Evolutionary conservation across 768 basidiomycete genomes (phyloP).

Genomic region (Psilocybe azurescens): DNA sequence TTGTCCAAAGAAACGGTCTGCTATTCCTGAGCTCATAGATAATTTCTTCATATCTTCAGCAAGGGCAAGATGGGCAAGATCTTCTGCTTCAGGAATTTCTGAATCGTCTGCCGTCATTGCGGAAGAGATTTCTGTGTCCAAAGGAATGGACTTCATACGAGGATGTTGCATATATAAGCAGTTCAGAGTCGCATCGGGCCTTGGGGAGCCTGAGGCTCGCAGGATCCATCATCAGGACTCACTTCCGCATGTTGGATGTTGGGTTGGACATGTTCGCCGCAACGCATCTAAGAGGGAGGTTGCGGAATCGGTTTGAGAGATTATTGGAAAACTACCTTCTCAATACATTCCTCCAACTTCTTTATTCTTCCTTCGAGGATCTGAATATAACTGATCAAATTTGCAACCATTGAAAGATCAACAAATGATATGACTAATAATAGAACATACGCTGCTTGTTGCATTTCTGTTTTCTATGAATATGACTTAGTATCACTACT

Average conservation of each 20-base stretch:
- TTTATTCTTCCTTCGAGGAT: constrained; percentile 34
- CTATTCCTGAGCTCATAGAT: constrained; percentile 30
- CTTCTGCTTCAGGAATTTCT: constrained; percentile 31
- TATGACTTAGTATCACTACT: background rate
- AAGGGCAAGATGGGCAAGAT: constrained; percentile 36
- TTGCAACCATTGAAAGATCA: background rate
- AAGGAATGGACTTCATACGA: constrained; percentile 14
- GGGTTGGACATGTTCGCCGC: background rate
- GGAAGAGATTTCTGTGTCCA: constrained; percentile 12
- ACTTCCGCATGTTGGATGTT: no score
- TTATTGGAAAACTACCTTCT: constrained; percentile 27
- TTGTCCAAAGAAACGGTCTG: constrained; percentile 46
- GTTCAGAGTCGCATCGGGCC: background rate
- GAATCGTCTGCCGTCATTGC: constrained; percentile 16
- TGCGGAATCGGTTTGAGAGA: constrained; percentile 18
- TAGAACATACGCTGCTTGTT: constrained; percentile 34
- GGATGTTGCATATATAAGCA: constrained; percentile 21
- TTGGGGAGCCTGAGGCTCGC: background rate
- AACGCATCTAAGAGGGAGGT: background rate
- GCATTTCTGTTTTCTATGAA: constrained; percentile 35
- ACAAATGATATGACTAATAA: background rate
- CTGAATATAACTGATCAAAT: constrained; percentile 31
- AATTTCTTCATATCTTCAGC: constrained; percentile 35
- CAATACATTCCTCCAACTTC: constrained; percentile 35
- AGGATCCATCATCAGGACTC: background rate